phyloP scores from a whole-genome alignment of 495 filamentous ascomycete genomes.

The Antarctomyces pellizariae region DNA sequence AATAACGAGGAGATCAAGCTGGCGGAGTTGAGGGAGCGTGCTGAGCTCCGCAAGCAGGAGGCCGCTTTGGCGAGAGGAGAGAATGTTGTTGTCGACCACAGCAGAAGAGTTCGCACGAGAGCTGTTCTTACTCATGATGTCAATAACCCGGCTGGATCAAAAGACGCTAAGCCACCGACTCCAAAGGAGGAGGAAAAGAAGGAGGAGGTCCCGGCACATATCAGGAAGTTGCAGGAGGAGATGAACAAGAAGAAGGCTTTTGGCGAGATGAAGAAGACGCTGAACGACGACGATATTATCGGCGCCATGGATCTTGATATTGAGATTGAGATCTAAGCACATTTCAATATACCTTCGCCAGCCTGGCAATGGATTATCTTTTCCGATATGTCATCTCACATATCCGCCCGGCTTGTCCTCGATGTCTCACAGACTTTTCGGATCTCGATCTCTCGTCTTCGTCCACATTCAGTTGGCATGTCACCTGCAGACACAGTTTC shows the following conservation, averaged over 20 bases:
- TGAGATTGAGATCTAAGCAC: conserved; percentile 41
- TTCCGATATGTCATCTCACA: no score
- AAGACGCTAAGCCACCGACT: no score
- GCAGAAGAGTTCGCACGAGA: conserved; percentile 35
- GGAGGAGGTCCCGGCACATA: conserved; percentile 17
- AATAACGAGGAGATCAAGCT: conserved; percentile 65
- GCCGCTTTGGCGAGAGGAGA: conserved; percentile 29
- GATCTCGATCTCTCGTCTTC: no score
- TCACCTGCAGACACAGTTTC: no score
- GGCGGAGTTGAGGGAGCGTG: conserved; percentile 60
- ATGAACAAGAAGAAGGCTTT: conserved; percentile 32
- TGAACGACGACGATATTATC: conserved; percentile 71
- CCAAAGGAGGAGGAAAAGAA: conserved; percentile 11
- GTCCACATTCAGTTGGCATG: no score
- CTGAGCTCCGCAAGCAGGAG: conserved; percentile 30
- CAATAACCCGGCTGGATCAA: conserved; percentile 13
- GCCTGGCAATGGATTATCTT: no score
- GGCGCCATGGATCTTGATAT: conserved; percentile 60
- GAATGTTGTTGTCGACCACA: conserved; percentile 24
- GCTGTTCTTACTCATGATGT: conserved; percentile 39
- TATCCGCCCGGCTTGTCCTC: no score
- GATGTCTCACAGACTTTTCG: no score
- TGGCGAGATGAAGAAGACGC: conserved; percentile 40
- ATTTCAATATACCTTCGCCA: no score
- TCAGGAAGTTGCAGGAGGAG: conserved; percentile 29